Conservation (phyloP, 352 stramenopile species). For the Pseudoperonospora humuli region DNA sequence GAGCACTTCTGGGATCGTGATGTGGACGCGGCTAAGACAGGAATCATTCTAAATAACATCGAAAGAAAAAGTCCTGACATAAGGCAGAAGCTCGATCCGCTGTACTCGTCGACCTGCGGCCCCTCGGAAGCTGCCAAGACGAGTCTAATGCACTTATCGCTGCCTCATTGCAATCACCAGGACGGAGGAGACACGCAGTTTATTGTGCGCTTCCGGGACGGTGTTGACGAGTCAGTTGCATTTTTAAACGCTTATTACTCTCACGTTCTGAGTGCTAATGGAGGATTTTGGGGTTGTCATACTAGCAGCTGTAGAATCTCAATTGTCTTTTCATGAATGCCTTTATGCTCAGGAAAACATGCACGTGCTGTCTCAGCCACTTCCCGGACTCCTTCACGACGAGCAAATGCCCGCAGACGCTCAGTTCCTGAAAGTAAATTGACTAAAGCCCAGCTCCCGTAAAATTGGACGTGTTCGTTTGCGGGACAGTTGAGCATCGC, state of each 20-base stretch:
- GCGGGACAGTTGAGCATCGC: slow-evolving; percentile 72
- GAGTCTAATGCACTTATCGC: slow-evolving; percentile 64
- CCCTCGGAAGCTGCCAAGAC: slow-evolving; percentile 49
- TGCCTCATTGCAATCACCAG: slow-evolving; percentile 84
- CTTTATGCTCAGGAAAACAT: slow-evolving; percentile 69
- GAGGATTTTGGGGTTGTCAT: slow-evolving; percentile 1
- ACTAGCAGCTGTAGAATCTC: slow-evolving; percentile 47
- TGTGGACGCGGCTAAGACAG: too few relatives aligned
- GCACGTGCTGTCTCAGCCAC: slow-evolving; percentile 73
- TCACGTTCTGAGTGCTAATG: slow-evolving; percentile 2
- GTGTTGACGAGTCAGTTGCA: slow-evolving; percentile 25
- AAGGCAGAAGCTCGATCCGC: slow-evolving; percentile 57
- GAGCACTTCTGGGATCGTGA: too few relatives aligned
- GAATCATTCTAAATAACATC: too few relatives aligned
- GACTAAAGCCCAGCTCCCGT: too few relatives aligned
- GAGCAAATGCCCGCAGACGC: slow-evolving; percentile 46
- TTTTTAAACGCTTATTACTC: background rate
- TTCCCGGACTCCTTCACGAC: slow-evolving; percentile 63
- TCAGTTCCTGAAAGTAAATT: slow-evolving; percentile 43
- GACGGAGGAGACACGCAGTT: slow-evolving; percentile 84
- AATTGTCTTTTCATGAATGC: slow-evolving; percentile 75
- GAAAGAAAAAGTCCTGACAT: too few relatives aligned
- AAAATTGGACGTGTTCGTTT: slow-evolving; percentile 53
- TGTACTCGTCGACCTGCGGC: slow-evolving; percentile 38
- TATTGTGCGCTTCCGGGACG: slow-evolving; percentile 55